These are phyloP conservation scores for Rhytidhysteron rufulum DNA, from an alignment of 2,329 filamentous ascomycete species.

Conservation along the genomic window DNA sequence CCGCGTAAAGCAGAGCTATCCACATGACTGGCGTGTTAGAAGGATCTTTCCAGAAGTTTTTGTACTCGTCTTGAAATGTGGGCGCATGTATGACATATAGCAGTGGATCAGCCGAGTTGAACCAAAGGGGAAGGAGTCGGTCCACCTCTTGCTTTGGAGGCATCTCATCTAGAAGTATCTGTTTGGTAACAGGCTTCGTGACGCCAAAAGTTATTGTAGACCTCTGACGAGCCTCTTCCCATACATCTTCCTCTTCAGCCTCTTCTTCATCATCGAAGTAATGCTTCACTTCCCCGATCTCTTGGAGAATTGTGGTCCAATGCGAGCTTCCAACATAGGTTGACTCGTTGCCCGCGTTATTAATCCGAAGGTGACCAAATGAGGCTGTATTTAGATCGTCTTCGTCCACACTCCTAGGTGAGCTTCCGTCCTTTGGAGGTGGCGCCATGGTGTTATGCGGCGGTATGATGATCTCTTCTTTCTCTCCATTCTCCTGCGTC, in stretches of 20 bases:
- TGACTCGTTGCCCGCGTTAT: slow-evolving; percentile 13
- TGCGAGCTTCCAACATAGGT: slow-evolving; percentile 22
- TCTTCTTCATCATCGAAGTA: slow-evolving; percentile 16
- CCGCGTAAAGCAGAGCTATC: slow-evolving; percentile 16
- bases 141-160: slow-evolving; percentile 23
- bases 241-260: slow-evolving; percentile 15
- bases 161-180: slow-evolving; percentile 17
- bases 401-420: neutral
- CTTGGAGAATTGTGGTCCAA: slow-evolving; percentile 22
- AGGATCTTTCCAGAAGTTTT: slow-evolving; percentile 18
- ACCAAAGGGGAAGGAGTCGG: slow-evolving; percentile 20
- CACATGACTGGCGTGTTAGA: slow-evolving; percentile 15
- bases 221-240: slow-evolving; percentile 13
- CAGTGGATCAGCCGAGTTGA: slow-evolving; percentile 19
- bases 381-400: slow-evolving; percentile 10
- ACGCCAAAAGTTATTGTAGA: slow-evolving; percentile 20
- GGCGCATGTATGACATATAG: slow-evolving; percentile 20
- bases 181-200: slow-evolving; percentile 16
- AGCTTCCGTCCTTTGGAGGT: neutral
- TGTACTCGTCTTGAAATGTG: slow-evolving; percentile 21
- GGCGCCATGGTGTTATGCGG: neutral
- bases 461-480: neutral
- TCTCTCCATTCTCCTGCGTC: slow-evolving; percentile 9
- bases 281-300: slow-evolving; percentile 25
- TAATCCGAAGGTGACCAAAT: slow-evolving; percentile 18